Percentiles rank a stretch among this genome's conserved stretches.
Conservation (phyloP, 345 rosid species). For the Eucalyptus guilfoylei region DNA sequence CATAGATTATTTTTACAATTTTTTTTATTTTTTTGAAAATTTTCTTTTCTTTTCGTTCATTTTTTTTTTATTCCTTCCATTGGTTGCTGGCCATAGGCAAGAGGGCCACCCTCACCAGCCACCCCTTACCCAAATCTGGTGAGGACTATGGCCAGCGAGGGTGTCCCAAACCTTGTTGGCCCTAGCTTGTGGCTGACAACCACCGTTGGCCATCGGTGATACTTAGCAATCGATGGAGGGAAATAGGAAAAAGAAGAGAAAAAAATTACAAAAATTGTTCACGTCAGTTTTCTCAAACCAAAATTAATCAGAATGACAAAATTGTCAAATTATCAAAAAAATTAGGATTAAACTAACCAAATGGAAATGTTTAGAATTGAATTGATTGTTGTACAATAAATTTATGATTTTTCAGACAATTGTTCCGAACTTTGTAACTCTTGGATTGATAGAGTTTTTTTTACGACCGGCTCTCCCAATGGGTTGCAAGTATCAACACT, state of each 20-base stretch:
- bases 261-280: rapidly evolving
- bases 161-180: not conserved
- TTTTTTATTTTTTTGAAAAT: not conserved
- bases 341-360: not conserved
- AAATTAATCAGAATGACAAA: not conserved
- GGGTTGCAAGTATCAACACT: not conserved
- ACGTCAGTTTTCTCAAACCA: rapidly evolving
- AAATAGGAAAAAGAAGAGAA: not conserved
- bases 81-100: rapidly evolving
- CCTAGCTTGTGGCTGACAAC: not conserved
- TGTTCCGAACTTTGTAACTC: not conserved
- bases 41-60: not conserved
- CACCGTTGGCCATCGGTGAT: rapidly evolving
- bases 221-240: rapidly evolving
- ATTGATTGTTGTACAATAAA: not conserved
- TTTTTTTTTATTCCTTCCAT: not conserved
- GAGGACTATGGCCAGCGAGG: not conserved
- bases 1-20: not conserved
- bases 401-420: not conserved
- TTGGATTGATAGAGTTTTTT: not conserved
- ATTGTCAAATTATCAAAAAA: not conserved
- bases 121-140: not conserved
- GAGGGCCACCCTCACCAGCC: not conserved
- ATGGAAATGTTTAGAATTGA: not conserved
- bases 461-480: rapidly evolving